phyloP scores from a whole-genome alignment of 2,329 filamentous ascomycete species.

The Penicillium sp. region DNA sequence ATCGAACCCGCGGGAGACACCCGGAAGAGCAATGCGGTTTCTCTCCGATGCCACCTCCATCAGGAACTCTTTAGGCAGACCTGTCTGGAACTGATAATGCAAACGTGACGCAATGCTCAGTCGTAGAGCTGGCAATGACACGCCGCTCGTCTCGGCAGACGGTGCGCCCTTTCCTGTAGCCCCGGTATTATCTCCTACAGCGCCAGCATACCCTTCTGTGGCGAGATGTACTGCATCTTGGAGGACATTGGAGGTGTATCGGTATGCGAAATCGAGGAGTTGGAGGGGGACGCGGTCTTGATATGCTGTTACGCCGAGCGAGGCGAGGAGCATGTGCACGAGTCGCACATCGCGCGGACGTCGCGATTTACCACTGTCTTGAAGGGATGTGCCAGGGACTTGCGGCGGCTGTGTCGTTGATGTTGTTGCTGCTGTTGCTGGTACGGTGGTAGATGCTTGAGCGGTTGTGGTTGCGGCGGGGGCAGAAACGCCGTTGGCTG shows the following conservation, averaged over 20 bases:
- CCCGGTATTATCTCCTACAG: constrained; percentile 28
- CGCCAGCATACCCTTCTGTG: constrained; percentile 54
- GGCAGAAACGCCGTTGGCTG: constrained; percentile 27
- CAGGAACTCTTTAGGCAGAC: constrained; percentile 65
- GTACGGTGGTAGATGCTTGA: constrained; percentile 15
- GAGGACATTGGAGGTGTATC: constrained; percentile 57
- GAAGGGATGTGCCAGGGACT: constrained; percentile 48
- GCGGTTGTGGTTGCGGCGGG: constrained; percentile 27
- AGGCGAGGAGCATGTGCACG: constrained; percentile 56
- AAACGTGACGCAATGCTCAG: constrained; percentile 64
- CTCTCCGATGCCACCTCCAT: constrained; percentile 61
- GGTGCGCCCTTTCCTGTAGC: constrained; percentile 36
- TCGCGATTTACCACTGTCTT: constrained; percentile 52
- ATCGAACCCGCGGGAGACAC: constrained; percentile 57
- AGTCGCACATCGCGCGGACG: constrained; percentile 55
- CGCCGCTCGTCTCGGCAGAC: constrained; percentile 52
- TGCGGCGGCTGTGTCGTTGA: constrained; percentile 37
- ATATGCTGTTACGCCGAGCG: constrained; percentile 54
- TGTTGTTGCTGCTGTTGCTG: constrained; percentile 26
- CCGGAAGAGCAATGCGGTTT: constrained; percentile 58
- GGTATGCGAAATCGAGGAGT: constrained; percentile 58
- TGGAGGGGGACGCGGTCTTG: constrained; percentile 58
- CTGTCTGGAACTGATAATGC: constrained; percentile 63
- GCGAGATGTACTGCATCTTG: constrained; percentile 58
- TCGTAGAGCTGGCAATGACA: constrained; percentile 62